Conservation (phyloP, 164 flowering plant species). For the Aristolochia fimbriata region DNA sequence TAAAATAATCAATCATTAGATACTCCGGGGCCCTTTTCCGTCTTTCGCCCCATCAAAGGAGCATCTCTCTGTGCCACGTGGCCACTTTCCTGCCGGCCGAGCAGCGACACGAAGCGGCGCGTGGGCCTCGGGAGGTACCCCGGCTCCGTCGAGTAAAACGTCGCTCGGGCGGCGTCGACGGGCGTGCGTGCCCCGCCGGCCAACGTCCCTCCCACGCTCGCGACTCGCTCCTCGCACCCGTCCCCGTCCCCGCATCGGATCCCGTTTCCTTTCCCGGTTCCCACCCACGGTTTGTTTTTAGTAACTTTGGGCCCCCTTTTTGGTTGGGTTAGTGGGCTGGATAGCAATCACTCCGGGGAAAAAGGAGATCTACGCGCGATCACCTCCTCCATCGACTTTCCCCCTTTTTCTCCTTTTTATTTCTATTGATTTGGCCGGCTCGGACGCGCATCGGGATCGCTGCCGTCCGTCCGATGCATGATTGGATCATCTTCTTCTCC, state of each 20-base stretch:
- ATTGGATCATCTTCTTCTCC: too few relatives aligned
- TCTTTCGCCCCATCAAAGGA: not conserved
- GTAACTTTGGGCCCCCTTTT: too few relatives aligned
- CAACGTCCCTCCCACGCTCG: not conserved
- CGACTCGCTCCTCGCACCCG: too few relatives aligned
- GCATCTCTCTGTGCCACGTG: not conserved
- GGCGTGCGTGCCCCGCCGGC: not conserved
- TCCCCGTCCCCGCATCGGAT: too few relatives aligned
- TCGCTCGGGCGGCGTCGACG: not conserved
- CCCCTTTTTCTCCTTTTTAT: too few relatives aligned
- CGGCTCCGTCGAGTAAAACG: too few relatives aligned
- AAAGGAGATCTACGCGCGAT: too few relatives aligned
- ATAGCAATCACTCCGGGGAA: not conserved
- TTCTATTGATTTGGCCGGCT: too few relatives aligned
- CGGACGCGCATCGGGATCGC: too few relatives aligned
- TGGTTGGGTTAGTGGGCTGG: not conserved
- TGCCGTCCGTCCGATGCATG: too few relatives aligned
- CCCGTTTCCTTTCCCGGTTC: not conserved
- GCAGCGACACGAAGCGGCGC: constrained; percentile 11
- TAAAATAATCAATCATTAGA: constrained; percentile 8
- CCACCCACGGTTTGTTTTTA: too few relatives aligned
- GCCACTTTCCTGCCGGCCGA: not conserved
- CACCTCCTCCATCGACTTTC: too few relatives aligned
- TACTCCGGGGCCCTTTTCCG: not conserved
- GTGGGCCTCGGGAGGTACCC: constrained; percentile 7